Percentiles rank a stretch among this genome's conserved stretches.
These are phyloP conservation scores for Erodium moschatum DNA, from an alignment of 441 rosid genomes.

Conservation along the genomic window DNA sequence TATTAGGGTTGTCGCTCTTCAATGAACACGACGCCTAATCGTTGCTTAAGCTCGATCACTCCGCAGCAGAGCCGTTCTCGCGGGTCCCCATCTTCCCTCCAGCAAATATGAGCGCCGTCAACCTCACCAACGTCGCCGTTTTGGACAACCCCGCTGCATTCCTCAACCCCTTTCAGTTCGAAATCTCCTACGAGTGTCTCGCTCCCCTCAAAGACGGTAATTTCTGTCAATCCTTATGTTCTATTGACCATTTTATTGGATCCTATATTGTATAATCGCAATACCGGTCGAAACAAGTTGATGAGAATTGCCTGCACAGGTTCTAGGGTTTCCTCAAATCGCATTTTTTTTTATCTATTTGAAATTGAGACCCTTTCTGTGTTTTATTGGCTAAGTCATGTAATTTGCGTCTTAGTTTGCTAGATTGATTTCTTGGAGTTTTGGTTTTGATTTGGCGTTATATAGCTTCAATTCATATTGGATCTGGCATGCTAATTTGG, in stretches of 20 bases:
- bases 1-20: not conserved
- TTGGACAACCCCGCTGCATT: constrained; percentile 87
- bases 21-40: not conserved
- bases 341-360: not conserved
- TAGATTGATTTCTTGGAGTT: not conserved
- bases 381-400: not conserved
- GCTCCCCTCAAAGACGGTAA: constrained; percentile 91
- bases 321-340: not conserved
- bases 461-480: too few relatives aligned
- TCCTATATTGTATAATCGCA: not conserved
- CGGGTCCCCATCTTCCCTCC: not conserved
- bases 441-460: too few relatives aligned
- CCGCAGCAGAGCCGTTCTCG: not conserved
- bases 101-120: constrained; percentile 72
- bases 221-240: not conserved
- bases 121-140: constrained; percentile 77
- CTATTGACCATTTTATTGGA: not conserved
- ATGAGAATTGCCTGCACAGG: not conserved
- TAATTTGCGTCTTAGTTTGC: not conserved
- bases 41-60: not conserved
- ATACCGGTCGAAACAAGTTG: not conserved
- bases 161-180: constrained; percentile 80
- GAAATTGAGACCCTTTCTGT: not conserved
- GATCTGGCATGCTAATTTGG: not conserved
- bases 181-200: constrained; percentile 92